These are phyloP conservation scores for Trifolium dubium DNA, from an alignment of 306 rosid species.

Conservation along the genomic window DNA sequence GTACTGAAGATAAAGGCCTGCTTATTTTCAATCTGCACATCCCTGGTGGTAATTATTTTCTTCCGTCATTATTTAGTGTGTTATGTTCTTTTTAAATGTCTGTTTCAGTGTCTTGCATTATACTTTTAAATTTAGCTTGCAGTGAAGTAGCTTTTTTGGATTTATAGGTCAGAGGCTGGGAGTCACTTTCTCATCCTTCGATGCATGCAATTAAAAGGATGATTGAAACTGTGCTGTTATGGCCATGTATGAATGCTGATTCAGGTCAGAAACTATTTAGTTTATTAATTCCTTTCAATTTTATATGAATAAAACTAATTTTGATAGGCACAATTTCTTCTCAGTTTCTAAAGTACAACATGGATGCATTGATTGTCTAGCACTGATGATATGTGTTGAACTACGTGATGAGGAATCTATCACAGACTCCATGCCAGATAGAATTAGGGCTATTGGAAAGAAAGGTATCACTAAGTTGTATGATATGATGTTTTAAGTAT, in stretches of 20 bases:
- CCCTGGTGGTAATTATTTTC: slow-evolving; percentile 68
- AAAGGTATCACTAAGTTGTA: slow-evolving; percentile 50
- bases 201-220: slow-evolving; percentile 58
- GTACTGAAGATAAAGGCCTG: slow-evolving; percentile 67
- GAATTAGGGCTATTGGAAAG: slow-evolving; percentile 42
- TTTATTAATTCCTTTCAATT: slow-evolving; percentile 25
- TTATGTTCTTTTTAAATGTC: slow-evolving; percentile 20
- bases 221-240: slow-evolving; percentile 67
- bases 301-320: slow-evolving; percentile 16
- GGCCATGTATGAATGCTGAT: slow-evolving; percentile 80
- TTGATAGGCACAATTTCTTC: slow-evolving; percentile 31
- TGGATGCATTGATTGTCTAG: slow-evolving; percentile 94
- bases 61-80: slow-evolving; percentile 21
- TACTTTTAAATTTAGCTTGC: slow-evolving; percentile 29
- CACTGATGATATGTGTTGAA: slow-evolving; percentile 86
- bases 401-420: slow-evolving; percentile 58
- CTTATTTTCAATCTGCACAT: slow-evolving; percentile 82
- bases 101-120: slow-evolving; percentile 37
- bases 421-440: slow-evolving; percentile 41
- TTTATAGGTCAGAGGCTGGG: slow-evolving; percentile 72
- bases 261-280: slow-evolving; percentile 58
- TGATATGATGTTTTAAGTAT: slow-evolving; percentile 22
- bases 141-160: slow-evolving; percentile 40
- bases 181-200: slow-evolving; percentile 62
- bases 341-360: slow-evolving; percentile 88